phyloP scores from a whole-genome alignment of 164 flowering plant species.

The Cinnamomum chago region DNA sequence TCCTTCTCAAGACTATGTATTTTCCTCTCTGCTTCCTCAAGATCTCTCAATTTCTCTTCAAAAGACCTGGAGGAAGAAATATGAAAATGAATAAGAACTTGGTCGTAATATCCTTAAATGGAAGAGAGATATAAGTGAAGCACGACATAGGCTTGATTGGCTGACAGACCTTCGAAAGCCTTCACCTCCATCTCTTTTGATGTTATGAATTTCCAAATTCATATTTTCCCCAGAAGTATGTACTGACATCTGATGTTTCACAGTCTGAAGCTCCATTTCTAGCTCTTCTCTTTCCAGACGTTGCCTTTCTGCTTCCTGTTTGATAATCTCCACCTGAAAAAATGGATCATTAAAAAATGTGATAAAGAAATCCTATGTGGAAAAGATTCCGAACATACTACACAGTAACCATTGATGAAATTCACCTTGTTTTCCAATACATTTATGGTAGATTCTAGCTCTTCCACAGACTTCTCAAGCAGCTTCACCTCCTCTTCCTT shows the following conservation, averaged over 20 bases:
- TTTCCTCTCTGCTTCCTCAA: conserved; percentile 46
- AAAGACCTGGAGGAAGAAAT: conserved; percentile 34
- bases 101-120: not conserved
- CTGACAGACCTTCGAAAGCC: conserved; percentile 52
- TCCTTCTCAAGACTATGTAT: conserved; percentile 54
- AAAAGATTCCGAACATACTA: not conserved
- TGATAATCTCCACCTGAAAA: conserved; percentile 69
- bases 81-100: not conserved
- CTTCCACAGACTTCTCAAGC: conserved; percentile 86
- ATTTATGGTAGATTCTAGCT: conserved; percentile 77
- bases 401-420: conserved; percentile 2
- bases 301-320: conserved; percentile 88
- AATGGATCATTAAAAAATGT: not conserved
- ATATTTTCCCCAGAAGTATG: conserved; percentile 9
- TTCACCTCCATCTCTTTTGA: conserved; percentile 35
- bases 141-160: not conserved
- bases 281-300: conserved; percentile 84
- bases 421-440: conserved; percentile 85
- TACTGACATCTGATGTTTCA: conserved; percentile 57
- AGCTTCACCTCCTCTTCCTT: conserved; percentile 88
- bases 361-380: not conserved
- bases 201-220: conserved; percentile 23
- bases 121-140: conserved; percentile 4
- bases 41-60: conserved; percentile 50
- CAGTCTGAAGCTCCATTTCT: conserved; percentile 68